phyloP scores from a whole-genome alignment of 257 asterid species.

The Salvia miltiorrhiza region DNA sequence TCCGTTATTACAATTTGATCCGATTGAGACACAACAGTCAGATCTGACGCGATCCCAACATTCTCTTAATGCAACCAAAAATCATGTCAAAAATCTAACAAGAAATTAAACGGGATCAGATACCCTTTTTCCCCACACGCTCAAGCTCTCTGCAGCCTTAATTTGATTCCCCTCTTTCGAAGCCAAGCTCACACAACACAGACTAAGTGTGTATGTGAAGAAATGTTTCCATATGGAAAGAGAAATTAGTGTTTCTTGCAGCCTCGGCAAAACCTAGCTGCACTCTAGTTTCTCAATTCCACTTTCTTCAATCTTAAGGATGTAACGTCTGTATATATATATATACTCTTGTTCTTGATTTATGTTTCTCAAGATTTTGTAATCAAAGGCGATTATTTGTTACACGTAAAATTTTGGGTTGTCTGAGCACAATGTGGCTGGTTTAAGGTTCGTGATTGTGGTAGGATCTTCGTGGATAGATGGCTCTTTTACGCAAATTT shows the following conservation, averaged over 20 bases:
- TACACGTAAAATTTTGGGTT: background rate
- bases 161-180: conserved; percentile 40
- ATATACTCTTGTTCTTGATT: background rate
- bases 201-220: conserved; percentile 47
- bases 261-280: conserved; percentile 40
- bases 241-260: conserved; percentile 44
- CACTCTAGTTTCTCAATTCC: conserved; percentile 21
- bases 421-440: conserved; percentile 24
- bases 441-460: conserved; percentile 31
- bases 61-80: conserved; percentile 22
- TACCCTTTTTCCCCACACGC: conserved; percentile 19
- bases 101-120: background rate
- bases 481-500: conserved; percentile 50
- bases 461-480: conserved; percentile 28
- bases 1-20: background rate
- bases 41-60: conserved; percentile 20
- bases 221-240: conserved; percentile 36
- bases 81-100: conserved; percentile 14
- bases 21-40: conserved; percentile 1
- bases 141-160: conserved; percentile 9
- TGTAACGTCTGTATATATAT: background rate
- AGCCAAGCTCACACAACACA: conserved; percentile 35
- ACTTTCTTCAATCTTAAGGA: conserved; percentile 34
- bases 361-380: conserved; percentile 22
- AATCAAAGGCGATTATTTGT: too few relatives aligned